Evolutionary conservation across 176 grass and related monocot genomes (phyloP).

Genomic region (Themeda triandra): DNA sequence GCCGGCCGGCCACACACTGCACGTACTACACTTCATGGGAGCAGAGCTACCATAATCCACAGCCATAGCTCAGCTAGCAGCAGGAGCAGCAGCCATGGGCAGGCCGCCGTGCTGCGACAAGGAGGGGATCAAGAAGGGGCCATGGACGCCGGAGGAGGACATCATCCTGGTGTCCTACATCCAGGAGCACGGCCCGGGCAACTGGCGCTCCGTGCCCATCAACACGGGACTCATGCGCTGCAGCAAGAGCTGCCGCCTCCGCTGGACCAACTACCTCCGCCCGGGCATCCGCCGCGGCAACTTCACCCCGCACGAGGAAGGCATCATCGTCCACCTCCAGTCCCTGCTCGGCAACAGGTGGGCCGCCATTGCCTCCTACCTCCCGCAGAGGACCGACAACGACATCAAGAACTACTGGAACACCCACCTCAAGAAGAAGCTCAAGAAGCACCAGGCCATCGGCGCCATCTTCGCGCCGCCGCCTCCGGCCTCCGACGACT

Average conservation of each 20-base stretch:
- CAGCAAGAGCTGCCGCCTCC: conserved; percentile 82
- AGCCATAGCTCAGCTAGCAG: background rate
- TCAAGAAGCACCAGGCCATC: conserved; percentile 60
- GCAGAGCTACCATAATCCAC: background rate
- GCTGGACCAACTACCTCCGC: conserved; percentile 88
- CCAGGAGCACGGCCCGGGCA: conserved; percentile 78
- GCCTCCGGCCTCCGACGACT: background rate
- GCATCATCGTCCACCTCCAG: conserved; percentile 82
- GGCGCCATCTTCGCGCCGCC: conserved; percentile 38
- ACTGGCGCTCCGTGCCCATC: conserved; percentile 76
- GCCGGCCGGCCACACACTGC: background rate
- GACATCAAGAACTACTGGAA: conserved; percentile 99
- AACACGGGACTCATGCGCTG: conserved; percentile 84
- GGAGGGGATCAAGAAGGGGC: conserved; percentile 73
- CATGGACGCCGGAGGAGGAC: conserved; percentile 89
- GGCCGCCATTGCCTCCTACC: conserved; percentile 84
- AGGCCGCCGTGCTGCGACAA: conserved; percentile 80
- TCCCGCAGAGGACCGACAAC: conserved; percentile 81
- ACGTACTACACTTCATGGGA: background rate
- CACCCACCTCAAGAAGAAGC: conserved; percentile 91
- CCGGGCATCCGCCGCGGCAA: conserved; percentile 71
- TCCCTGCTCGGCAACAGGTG: conserved; percentile 83
- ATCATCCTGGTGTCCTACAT: conserved; percentile 87
- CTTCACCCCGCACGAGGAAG: conserved; percentile 77
- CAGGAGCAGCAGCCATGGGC: conserved; percentile 32